Percentiles rank a stretch among this genome's conserved stretches.
Conservation (phyloP, 805 yeast genomes). For the Maudiozyma serrabonitensis region DNA sequence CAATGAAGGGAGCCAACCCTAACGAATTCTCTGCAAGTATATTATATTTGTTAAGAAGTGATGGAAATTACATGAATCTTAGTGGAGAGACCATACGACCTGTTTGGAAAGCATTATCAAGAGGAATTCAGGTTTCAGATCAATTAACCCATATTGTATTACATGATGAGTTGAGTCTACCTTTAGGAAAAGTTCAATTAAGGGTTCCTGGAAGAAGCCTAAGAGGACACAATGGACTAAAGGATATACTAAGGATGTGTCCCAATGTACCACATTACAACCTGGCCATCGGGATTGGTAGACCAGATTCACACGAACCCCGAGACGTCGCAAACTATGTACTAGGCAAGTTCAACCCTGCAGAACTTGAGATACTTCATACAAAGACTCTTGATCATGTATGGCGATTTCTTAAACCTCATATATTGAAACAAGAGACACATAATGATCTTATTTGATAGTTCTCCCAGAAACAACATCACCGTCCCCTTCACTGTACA, state of each 20-base stretch:
- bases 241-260: constrained; percentile 39
- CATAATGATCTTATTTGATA: no score
- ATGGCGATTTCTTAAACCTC: no score
- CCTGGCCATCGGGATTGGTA: constrained; percentile 69
- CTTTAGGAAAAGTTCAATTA: constrained; percentile 55
- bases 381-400: neutral
- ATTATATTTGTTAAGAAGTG: constrained; percentile 14
- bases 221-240: constrained; percentile 81
- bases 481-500: no score
- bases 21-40: neutral
- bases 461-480: no score
- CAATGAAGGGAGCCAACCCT: neutral
- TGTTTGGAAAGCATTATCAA: constrained; percentile 35
- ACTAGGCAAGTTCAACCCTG: constrained; percentile 36
- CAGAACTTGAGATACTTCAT: neutral
- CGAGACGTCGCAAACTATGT: constrained; percentile 52
- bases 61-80: constrained; percentile 52
- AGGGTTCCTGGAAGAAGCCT: constrained; percentile 51
- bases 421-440: no score
- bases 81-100: constrained; percentile 51
- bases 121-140: constrained; percentile 19
- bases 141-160: constrained; percentile 41
- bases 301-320: constrained; percentile 32
- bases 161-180: constrained; percentile 70
- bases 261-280: constrained; percentile 30